Evolutionary conservation across 768 basidiomycete genomes (phyloP), one percentile per base, ranked within the genome.

Genomic region (Psilocybe azurescens): DNA sequence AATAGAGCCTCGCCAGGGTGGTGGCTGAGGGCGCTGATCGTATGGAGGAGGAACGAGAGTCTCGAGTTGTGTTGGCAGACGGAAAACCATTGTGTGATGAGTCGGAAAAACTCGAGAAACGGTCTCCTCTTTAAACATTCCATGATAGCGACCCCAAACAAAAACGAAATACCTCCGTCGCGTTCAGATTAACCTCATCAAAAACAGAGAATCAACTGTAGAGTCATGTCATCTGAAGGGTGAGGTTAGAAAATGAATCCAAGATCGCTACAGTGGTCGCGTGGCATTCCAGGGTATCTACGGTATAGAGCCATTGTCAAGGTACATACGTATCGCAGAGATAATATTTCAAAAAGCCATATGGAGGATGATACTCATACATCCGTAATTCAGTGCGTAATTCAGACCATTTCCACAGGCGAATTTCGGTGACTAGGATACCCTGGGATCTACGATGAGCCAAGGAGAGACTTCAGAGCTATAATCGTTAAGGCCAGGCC

Each of bases 31-130:
- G 44, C 70, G 70, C 72, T 85, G 86, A 18, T 78, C 75, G 61
- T 74, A 76, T 55, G 85, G 85, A 65, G 85, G 79, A 59, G 87
- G 85, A 69, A 88, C 77, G 72, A 86, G 78, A 65, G 81, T 77
- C 71, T 85, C 85, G 63, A 87, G 80, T 67, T 86, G 82, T 53
- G 87, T 83, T 67, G 86, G 87, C 67, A 88, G 74, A 70, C 86
- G 85, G 76, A 85, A 86, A 73, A 84, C 83, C 86, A 87, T 87
- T 66, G 70, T 69, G 70, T 69, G 73, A 61, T 67, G 67, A 64
- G 59, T 70, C 69, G 66, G 70, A 74, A 74, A 70, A 72, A 63
- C 66, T 64, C 56, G 68, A 67, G 65, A 70, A 39, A 63, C 53
- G 50, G 68, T 61, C 67, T 65, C 67, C 71, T 73, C 73, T 77